Conservation (phyloP, 208 protist species). For the Strigomonas galati region DNA sequence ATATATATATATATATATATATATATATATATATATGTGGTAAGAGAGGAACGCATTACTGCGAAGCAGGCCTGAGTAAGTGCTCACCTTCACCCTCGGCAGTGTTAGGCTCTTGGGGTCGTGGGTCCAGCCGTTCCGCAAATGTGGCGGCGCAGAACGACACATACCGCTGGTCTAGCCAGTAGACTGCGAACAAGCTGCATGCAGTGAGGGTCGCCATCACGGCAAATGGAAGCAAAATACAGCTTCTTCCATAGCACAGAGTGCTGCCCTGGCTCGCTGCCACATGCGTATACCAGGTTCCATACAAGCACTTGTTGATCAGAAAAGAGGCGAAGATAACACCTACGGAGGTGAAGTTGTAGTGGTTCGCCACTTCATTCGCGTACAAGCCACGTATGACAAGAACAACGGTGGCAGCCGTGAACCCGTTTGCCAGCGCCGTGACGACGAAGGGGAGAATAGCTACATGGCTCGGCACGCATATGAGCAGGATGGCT, state of each 20-base stretch:
- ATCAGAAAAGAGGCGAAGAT: conserved; percentile 50
- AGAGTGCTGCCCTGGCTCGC: conserved; percentile 37
- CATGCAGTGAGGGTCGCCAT: conserved; percentile 38
- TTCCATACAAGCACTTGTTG: conserved; percentile 72
- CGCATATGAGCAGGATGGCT: conserved; percentile 37
- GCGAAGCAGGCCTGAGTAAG: background rate
- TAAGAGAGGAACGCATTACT: background rate
- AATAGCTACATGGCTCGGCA: conserved; percentile 30
- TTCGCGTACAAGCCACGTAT: conserved; percentile 71
- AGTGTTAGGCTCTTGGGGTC: background rate
- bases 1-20: conserved; percentile 5
- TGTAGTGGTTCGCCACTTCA: conserved; percentile 79
- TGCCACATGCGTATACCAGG: conserved; percentile 67
- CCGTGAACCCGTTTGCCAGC: conserved; percentile 61
- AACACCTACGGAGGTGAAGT: conserved; percentile 51
- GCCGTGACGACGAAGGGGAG: conserved; percentile 62
- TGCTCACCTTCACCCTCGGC: background rate
- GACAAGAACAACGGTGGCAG: conserved; percentile 67
- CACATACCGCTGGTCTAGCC: conserved; percentile 52
- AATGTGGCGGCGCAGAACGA: conserved; percentile 32
- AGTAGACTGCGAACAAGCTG: conserved; percentile 40
- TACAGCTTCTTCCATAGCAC: conserved; percentile 60
- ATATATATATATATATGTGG: background rate
- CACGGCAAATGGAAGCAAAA: conserved; percentile 53
- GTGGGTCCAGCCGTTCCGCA: conserved; percentile 6